phyloP scores from a whole-genome alignment of 2,329 filamentous ascomycete species.

The Venturia oleaginea region DNA sequence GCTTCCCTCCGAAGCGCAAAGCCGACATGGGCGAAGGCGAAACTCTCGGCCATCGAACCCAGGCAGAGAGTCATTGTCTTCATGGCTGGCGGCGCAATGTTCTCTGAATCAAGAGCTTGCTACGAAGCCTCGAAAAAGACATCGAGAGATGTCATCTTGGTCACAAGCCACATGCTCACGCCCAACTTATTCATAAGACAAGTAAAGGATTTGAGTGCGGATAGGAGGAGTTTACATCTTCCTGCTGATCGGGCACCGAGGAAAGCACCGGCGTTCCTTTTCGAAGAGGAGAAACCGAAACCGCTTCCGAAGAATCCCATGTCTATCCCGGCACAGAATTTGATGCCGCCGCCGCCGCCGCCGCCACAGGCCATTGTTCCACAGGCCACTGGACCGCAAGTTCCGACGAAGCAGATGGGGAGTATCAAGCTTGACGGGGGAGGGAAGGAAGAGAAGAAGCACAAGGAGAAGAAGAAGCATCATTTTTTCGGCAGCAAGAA shows the following conservation, averaged over 20 bases:
- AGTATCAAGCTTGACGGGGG: conserved; percentile 42
- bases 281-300: conserved; percentile 57
- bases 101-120: conserved; percentile 79
- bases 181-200: conserved; percentile 77
- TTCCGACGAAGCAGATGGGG: conserved; percentile 48
- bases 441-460: conserved; percentile 36
- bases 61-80: conserved; percentile 87
- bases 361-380: not conserved
- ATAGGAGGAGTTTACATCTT: conserved; percentile 67
- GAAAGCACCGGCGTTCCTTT: conserved; percentile 78
- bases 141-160: conserved; percentile 75
- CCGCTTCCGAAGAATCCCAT: conserved; percentile 6
- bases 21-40: conserved; percentile 87
- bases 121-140: conserved; percentile 72
- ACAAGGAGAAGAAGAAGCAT: conserved; percentile 49
- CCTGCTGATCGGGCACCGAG: conserved; percentile 71
- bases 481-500: conserved; percentile 18
- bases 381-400: conserved; percentile 18
- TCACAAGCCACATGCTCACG: conserved; percentile 86
- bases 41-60: conserved; percentile 66
- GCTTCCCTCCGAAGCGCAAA: conserved; percentile 81
- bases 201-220: conserved; percentile 66
- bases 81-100: conserved; percentile 90
- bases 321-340: not conserved
- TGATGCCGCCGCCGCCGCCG: conserved; percentile 2